phyloP scores from a whole-genome alignment of 2,329 filamentous ascomycete genomes.

The Daldinia eschscholtzii region DNA sequence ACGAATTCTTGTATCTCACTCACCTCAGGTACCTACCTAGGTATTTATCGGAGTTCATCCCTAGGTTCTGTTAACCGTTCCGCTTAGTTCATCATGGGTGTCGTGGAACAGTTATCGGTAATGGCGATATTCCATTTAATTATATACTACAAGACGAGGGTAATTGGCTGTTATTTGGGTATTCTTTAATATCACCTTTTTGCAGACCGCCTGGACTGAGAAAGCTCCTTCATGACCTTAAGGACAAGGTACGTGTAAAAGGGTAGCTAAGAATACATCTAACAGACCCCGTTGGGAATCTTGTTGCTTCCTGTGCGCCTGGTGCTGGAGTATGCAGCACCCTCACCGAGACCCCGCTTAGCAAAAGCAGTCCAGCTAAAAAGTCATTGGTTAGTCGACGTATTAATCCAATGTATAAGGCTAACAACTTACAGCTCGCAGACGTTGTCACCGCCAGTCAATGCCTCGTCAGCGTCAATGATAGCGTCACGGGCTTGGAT shows the following conservation, averaged over 20 bases:
- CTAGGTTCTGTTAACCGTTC: background rate
- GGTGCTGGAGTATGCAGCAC: constrained; percentile 48
- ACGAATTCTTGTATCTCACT: background rate
- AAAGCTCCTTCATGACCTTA: background rate
- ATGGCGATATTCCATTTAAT: constrained; percentile 3
- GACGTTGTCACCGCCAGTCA: constrained; percentile 61
- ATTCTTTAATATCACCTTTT: background rate
- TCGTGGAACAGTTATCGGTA: background rate
- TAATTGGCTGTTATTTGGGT: background rate
- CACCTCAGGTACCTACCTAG: background rate
- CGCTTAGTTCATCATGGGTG: background rate
- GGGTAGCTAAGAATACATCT: constrained; percentile 14
- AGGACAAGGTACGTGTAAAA: background rate
- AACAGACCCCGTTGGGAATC: constrained; percentile 52
- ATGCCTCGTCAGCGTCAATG: constrained; percentile 61
- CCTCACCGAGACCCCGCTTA: constrained; percentile 62
- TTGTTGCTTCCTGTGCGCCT: constrained; percentile 49
- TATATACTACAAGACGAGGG: background rate
- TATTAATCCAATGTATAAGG: background rate
- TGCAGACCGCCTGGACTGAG: background rate
- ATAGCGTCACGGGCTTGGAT: constrained; percentile 63
- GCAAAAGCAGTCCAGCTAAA: constrained; percentile 62
- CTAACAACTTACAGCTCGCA: constrained; percentile 56
- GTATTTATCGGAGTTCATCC: background rate
- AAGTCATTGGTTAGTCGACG: constrained; percentile 11